Percentiles rank a stretch among this genome's conserved stretches.
Conservation (phyloP, 2,329 filamentous ascomycete species). For the Apiospora phragmitis region DNA sequence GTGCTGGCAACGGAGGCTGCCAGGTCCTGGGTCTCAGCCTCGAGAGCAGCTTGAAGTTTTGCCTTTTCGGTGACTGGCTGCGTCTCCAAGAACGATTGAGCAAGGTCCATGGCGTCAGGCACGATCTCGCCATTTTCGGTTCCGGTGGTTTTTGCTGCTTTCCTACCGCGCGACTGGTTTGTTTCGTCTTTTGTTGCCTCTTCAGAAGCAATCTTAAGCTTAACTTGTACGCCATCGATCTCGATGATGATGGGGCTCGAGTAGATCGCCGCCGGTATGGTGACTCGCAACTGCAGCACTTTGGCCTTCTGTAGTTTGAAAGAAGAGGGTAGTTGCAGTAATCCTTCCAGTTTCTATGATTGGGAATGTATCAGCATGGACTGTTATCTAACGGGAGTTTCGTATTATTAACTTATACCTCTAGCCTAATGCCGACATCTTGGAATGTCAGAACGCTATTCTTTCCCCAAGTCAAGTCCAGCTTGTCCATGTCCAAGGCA, state of each 20-base stretch:
- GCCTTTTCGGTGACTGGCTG: slow-evolving; percentile 66
- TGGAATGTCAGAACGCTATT: slow-evolving; percentile 82
- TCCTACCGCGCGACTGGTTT: not conserved
- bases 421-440: slow-evolving; percentile 78
- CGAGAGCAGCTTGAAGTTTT: slow-evolving; percentile 68
- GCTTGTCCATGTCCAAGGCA: slow-evolving; percentile 79
- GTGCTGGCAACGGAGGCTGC: slow-evolving; percentile 59
- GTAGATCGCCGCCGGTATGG: slow-evolving; percentile 85
- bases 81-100: slow-evolving; percentile 75
- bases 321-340: slow-evolving; percentile 72
- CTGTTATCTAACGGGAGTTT: not conserved
- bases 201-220: slow-evolving; percentile 54
- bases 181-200: slow-evolving; percentile 22
- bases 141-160: not conserved
- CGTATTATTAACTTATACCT: slow-evolving; percentile 51
- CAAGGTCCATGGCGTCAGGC: slow-evolving; percentile 43
- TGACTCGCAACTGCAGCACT: slow-evolving; percentile 75
- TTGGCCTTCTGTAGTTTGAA: slow-evolving; percentile 73
- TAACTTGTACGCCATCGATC: slow-evolving; percentile 76
- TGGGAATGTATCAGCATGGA: not conserved
- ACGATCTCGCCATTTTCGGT: not conserved
- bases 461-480: slow-evolving; percentile 81
- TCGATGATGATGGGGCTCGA: slow-evolving; percentile 81
- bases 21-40: slow-evolving; percentile 62
- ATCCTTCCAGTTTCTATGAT: slow-evolving; percentile 74